phyloP scores from a whole-genome alignment of 1,284 basidiomycete genomes.

The Moniliella sp. region DNA sequence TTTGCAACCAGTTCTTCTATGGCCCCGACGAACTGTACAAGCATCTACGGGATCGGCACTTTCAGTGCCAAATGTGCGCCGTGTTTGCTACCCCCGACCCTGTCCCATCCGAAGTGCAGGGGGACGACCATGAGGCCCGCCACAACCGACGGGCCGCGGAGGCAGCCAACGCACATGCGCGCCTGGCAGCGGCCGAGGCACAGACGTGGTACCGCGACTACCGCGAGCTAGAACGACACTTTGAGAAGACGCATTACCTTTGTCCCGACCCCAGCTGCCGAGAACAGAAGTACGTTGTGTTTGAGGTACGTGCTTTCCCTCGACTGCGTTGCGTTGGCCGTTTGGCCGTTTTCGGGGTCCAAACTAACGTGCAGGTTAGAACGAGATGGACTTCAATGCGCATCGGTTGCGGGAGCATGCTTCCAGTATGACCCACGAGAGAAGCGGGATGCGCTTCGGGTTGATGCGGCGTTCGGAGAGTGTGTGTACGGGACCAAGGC shows the following conservation, averaged over 20 bases:
- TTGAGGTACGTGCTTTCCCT: slow-evolving; percentile 35
- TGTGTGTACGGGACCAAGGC: slow-evolving; percentile 38
- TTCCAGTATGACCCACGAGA: slow-evolving; percentile 55
- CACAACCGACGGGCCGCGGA: too few species aligned
- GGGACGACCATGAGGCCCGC: too few species aligned
- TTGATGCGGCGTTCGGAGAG: slow-evolving; percentile 59
- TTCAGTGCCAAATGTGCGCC: slow-evolving; percentile 83
- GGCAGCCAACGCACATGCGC: too few species aligned
- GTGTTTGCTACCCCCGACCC: slow-evolving; percentile 51
- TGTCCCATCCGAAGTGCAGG: too few species aligned
- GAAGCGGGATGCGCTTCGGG: slow-evolving; percentile 52
- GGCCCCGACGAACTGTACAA: slow-evolving; percentile 68
- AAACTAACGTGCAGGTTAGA: slow-evolving; percentile 13
- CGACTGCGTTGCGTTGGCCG: not conserved
- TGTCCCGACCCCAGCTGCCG: slow-evolving; percentile 57
- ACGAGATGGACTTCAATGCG: slow-evolving; percentile 66
- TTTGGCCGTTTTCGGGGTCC: too few species aligned
- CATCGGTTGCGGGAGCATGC: slow-evolving; percentile 75
- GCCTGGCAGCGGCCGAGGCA: slow-evolving; percentile 22
- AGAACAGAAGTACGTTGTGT: slow-evolving; percentile 80
- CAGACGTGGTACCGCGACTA: slow-evolving; percentile 25
- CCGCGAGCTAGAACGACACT: slow-evolving; percentile 30
- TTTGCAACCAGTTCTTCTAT: slow-evolving; percentile 75
- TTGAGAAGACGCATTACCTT: slow-evolving; percentile 46
- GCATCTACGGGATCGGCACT: slow-evolving; percentile 80